A percentile compares a stretch with the other conserved stretches of the same genome.
phyloP scores from a whole-genome alignment of 495 filamentous ascomycete genomes.

The Lichina pygmaea region DNA sequence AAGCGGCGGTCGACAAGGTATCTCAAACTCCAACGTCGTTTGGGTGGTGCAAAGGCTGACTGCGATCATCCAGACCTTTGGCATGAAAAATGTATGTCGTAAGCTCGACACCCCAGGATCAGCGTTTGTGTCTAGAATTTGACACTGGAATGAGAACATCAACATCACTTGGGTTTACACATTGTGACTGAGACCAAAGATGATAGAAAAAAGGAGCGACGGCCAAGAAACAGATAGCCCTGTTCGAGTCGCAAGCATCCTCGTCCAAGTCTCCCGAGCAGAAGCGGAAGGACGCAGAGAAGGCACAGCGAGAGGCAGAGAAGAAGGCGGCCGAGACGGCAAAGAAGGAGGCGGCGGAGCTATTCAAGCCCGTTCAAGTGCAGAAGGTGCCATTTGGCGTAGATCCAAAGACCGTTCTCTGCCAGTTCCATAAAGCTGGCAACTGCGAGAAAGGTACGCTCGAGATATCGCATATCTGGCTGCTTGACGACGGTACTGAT shows the following conservation, averaged over 20 bases:
- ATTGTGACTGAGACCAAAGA: slow-evolving; percentile 2
- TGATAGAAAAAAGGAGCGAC: slow-evolving; percentile 69
- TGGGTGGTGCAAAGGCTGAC: slow-evolving; percentile 4
- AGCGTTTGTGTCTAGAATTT: too few species aligned
- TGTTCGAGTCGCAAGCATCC: slow-evolving; percentile 42
- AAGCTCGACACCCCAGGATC: slow-evolving; percentile 1
- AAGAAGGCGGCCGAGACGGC: slow-evolving; percentile 69
- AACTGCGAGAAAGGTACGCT: slow-evolving; percentile 62
- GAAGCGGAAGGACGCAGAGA: slow-evolving; percentile 77
- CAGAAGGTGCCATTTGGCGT: slow-evolving; percentile 97
- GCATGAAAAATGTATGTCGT: slow-evolving; percentile 76
- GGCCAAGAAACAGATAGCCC: slow-evolving; percentile 70
- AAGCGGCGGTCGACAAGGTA: slow-evolving; percentile 64
- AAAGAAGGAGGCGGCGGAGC: slow-evolving; percentile 45
- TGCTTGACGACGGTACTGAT: background rate
- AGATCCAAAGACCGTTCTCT: slow-evolving; percentile 95
- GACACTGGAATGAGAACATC: too few species aligned
- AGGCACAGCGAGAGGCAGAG: slow-evolving; percentile 55
- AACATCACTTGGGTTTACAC: background rate
- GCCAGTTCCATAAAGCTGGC: slow-evolving; percentile 86
- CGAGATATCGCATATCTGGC: background rate
- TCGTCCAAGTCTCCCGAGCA: slow-evolving; percentile 52
- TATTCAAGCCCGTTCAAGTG: slow-evolving; percentile 83
- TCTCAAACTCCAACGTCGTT: slow-evolving; percentile 4
- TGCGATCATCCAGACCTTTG: slow-evolving; percentile 38